Evolutionary conservation across 306 rosid genomes (phyloP), one percentile per base, ranked within the genome.

Genomic region (Trifolium subterraneum): DNA sequence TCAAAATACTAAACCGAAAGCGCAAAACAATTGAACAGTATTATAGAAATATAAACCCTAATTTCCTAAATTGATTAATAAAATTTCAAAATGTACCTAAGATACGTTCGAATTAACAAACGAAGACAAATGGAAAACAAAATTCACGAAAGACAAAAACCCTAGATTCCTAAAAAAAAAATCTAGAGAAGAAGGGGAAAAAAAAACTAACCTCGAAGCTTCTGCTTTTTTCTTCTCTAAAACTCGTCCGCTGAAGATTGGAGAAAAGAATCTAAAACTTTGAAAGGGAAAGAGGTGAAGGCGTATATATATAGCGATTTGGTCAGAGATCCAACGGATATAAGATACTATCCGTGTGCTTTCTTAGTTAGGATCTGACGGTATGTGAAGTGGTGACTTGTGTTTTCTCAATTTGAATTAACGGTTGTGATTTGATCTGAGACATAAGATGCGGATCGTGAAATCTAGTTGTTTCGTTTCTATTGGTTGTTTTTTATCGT

Each of bases 131-230:
- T 3, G 3, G 0, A 4, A 66, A 23, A 12, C 31, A 15, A 44
- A 11, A 64, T 38, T 8, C 3, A 1, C 20, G 5, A 19, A 52
- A 54, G 45, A 15, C 10, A 39, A 0, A 19, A 78, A 51, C 70
- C 85, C 73, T 63, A 78, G 35, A 56, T 67, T 39, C 7, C 25
- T 8, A 23, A 12, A 56, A 23, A 12, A 56, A 27, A 19, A 3
- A 4, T 4, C 0, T 0, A 4, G 10, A 45, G 47, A 41, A 27
- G 8, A 15, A 15, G n/a, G n/a, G n/a, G n/a, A 50, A 76, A 5
- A 68, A 86, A 67, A 45, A 16, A 50, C 80, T 10, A 64, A 87
- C 90, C 88, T 83, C 65, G 13, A 51, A 14, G 18, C 44, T 66
- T 70, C 22, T 29, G 50, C 3, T 75, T 55, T 50, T 45, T 59